Base-by-base conservation (phyloP, 192 early-diverging fungal species). In the Mortierella antarctica region DNA sequence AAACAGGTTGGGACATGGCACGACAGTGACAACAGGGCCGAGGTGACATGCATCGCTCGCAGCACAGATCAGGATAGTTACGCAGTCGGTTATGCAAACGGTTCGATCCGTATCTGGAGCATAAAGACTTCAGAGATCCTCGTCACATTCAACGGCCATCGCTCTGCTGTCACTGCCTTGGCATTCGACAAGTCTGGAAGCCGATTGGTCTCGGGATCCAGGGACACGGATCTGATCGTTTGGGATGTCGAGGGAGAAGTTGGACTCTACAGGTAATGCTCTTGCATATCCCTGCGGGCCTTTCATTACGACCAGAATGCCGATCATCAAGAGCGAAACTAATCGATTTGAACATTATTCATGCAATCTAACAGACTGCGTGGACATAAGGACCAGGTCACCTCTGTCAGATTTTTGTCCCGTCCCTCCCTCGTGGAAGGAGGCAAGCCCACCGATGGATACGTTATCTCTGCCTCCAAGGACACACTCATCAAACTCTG, bases 341-440 rank as follows among this genome's bases (percentile, higher is more conserved):
- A n/a, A n/a, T n/a, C n/a, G n/a, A n/a, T 7, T 49, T 39, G 40
- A 9, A 48, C 1, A 6, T 23, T 60, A 12, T 51, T 61, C 14
- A 49, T 51, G 12, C 14, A 2, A 45, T 15, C n/a, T 0, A 51
- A 53, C 60, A 86, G 96, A 67, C 86, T 99, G 69, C 91, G 92
- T 40, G 97, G 97, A 14, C 97, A 99, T 84, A 98, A 97, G 80
- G 96, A 99, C 77, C 94, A 97, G 82, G 87, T 99, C 50, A 97
- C 97, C 23, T 78, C 86, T 10, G 76, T 96, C 7, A 67, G 66
- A 1, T 96, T 96, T 74, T 69, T 96, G 20, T 54, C 69, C 9
- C 67, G 55, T 12, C 78, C 83, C 7, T 68, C 71, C 5, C 48
- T 73, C 14, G 72, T 71, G 4, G 79, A 76, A 12, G 84, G 85